phyloP scores from a whole-genome alignment of 31 red algal species.

The Odonthalia washingtoniensis region DNA sequence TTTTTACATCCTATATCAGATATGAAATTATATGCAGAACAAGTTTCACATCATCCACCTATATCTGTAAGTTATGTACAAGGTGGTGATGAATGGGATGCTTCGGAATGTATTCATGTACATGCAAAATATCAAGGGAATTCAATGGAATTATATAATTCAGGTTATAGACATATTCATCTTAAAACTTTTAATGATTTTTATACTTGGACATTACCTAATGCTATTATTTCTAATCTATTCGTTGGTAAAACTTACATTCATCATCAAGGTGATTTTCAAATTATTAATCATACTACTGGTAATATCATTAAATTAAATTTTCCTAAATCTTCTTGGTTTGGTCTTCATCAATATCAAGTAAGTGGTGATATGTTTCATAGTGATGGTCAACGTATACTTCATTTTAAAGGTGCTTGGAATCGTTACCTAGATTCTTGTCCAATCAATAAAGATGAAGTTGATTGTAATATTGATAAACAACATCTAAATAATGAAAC shows the following conservation, averaged over 20 bases:
- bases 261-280: conserved; percentile 89
- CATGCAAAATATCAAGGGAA: conserved; percentile 91
- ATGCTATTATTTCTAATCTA: conserved; percentile 83
- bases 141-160: conserved; percentile 83
- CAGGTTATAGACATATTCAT: conserved; percentile 76
- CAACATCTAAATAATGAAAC: too few species aligned
- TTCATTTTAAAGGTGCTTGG: conserved; percentile 76
- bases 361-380: conserved; percentile 62
- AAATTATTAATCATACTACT: conserved; percentile 69
- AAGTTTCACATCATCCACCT: conserved; percentile 96
- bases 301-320: conserved; percentile 57
- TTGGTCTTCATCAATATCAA: conserved; percentile 60
- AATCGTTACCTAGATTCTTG: conserved; percentile 80
- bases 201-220: conserved; percentile 87
- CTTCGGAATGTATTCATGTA: conserved; percentile 77
- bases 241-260: conserved; percentile 90
- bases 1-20: conserved; percentile 60
- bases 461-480: too few species aligned
- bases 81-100: conserved; percentile 57
- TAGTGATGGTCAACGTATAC: conserved; percentile 31
- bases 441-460: conserved; percentile 49
- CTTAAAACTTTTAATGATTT: conserved; percentile 76
- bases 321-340: conserved; percentile 77
- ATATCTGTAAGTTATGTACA: conserved; percentile 65
- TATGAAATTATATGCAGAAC: conserved; percentile 85